phyloP scores from a whole-genome alignment of 2,329 filamentous ascomycete genomes.

The Monosporascus sp. region DNA sequence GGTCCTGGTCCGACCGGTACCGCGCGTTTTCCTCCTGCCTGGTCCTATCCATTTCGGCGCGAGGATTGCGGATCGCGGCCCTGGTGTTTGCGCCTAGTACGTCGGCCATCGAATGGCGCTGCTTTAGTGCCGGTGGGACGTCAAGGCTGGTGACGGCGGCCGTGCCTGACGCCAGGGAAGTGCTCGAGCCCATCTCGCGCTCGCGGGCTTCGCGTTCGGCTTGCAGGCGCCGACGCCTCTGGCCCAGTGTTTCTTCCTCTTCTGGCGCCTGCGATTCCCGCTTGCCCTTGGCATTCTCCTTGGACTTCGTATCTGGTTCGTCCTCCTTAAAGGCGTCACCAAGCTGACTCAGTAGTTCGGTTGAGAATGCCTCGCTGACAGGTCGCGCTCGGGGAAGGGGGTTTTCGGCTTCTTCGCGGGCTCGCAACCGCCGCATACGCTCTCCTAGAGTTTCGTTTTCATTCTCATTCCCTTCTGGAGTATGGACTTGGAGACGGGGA shows the following conservation, averaged over 20 bases:
- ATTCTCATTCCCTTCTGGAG: constrained; percentile 42
- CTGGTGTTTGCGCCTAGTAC: constrained; percentile 41
- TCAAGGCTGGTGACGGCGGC: constrained; percentile 26
- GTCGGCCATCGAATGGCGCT: constrained; percentile 47
- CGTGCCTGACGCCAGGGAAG: constrained; percentile 14
- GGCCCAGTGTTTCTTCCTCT: constrained; percentile 74
- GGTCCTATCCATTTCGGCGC: constrained; percentile 36
- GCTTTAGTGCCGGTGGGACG: constrained; percentile 40
- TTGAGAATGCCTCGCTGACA: constrained; percentile 61
- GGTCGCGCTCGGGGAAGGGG: constrained; percentile 49
- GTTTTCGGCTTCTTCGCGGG: constrained; percentile 43
- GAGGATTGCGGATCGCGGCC: constrained; percentile 33
- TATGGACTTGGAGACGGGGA: constrained; percentile 25
- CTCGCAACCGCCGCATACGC: constrained; percentile 59
- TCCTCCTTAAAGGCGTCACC: constrained; percentile 42
- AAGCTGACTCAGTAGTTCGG: constrained; percentile 63
- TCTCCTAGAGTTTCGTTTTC: constrained; percentile 64
- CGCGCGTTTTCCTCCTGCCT: constrained; percentile 37
- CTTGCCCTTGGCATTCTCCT: constrained; percentile 27
- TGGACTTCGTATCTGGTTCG: constrained; percentile 21
- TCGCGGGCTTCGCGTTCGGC: constrained; percentile 61
- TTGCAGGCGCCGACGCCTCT: constrained; percentile 69
- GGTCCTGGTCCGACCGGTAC: constrained; percentile 37
- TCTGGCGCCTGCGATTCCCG: constrained; percentile 29
- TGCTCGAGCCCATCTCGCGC: constrained; percentile 41